Evolutionary conservation across 2,329 filamentous ascomycete species (phyloP), one percentile per base, ranked within the genome.

Genomic region (Clarireedia homoeocarpa): DNA sequence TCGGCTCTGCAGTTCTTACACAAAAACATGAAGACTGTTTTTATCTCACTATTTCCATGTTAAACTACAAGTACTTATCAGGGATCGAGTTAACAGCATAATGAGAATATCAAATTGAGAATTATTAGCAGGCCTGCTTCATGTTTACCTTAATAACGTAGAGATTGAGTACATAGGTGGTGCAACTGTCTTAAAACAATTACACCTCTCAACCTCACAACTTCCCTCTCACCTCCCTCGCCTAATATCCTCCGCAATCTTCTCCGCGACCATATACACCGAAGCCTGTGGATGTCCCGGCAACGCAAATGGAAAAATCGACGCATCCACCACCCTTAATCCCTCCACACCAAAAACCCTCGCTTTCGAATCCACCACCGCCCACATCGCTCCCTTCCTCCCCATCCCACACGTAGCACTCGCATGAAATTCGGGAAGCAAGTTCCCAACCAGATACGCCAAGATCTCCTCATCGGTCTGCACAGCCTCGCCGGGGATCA

Each of bases 211-310:
- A 20, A 20, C 20, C 20, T 20, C 20, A 20, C 20, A 20, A 20
- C 20, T 20, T 20, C 20, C 20, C 20, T 20, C 20, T 2, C 20
- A 50, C 24, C 38, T 47, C 17, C 38, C 39, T 17, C 6, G 39
- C 3, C 26, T 38, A 36, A 50, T 46, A 20, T 55, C 45, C 39
- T 57, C 39, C 14, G 38, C 51, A 40, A 55, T 51, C 14, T 57
- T 55, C 40, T 57, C 56, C 0, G 47, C 56, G 47, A 57, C 36
- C 56, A 57, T 57, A 34, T 55, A 57, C 23, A 57, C 51, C 36
- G 44, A 38, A 17, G 45, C 56, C 24, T 39, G 26, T 10, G 51
- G 47, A 56, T 58, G 52, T 15, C 53, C 52, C 1, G 55, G 55
- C 24, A 50, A 10, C 23, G 44, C 45, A 55, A 57, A 57, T 5